phyloP scores from a whole-genome alignment of 169 alveolate genomes.

The Perkinsus olseni region DNA sequence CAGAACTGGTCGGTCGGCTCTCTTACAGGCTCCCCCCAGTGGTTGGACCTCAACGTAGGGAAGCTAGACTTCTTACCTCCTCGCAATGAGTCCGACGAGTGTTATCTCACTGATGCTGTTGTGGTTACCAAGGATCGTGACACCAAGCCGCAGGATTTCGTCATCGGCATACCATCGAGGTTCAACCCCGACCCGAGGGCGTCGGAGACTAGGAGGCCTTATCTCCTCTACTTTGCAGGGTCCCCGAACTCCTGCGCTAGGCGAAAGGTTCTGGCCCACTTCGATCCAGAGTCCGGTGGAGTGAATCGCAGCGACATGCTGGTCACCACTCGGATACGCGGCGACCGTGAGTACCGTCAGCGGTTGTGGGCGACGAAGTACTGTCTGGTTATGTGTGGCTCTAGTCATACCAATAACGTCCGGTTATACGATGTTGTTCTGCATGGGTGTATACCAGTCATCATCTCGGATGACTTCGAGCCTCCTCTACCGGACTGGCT shows the following conservation, averaged over 20 bases:
- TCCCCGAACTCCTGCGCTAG: conserved; percentile 34
- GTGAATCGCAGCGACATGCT: not conserved
- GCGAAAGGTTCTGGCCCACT: not conserved
- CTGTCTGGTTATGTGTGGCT: conserved; percentile 32
- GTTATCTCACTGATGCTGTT: not conserved
- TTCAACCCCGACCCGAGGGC: not conserved
- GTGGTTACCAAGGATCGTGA: not conserved
- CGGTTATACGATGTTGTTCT: conserved; percentile 22
- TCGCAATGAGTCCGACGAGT: not conserved
- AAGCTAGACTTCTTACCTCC: not conserved
- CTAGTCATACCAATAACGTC: conserved; percentile 35
- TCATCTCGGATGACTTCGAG: conserved; percentile 33
- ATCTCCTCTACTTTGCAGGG: conserved; percentile 23
- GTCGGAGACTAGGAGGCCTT: not conserved
- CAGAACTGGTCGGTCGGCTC: conserved; percentile 29
- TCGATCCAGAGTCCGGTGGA: not conserved
- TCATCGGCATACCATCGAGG: not conserved
- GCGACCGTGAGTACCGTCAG: conserved; percentile 17
- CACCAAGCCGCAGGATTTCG: not conserved
- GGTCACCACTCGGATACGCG: not conserved
- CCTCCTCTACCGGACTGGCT: conserved; percentile 18
- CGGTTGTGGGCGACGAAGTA: conserved; percentile 23
- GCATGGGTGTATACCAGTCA: conserved; percentile 31
- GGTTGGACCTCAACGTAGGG: not conserved
- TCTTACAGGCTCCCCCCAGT: conserved; percentile 16